These are phyloP conservation scores for Plasmopara muralis DNA, from an alignment of 352 stramenopile genomes.

Conservation along the genomic window DNA sequence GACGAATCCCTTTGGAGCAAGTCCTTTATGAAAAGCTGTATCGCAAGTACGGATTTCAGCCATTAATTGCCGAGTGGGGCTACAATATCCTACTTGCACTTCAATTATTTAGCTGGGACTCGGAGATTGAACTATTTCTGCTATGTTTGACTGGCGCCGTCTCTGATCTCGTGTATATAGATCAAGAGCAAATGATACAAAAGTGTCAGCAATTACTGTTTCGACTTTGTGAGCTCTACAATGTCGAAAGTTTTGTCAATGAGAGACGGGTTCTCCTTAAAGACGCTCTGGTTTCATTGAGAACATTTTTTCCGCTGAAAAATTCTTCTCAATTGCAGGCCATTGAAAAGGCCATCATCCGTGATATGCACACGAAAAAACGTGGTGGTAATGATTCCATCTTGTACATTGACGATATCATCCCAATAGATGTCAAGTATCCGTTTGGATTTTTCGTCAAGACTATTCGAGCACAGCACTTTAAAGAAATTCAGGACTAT, in stretches of 20 bases:
- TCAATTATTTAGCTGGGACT: conserved; percentile 63
- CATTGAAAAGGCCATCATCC: conserved; percentile 70
- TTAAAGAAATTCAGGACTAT: conserved; percentile 80
- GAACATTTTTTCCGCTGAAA: conserved; percentile 78
- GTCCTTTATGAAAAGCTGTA: conserved; percentile 72
- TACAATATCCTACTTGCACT: conserved; percentile 77
- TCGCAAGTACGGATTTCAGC: conserved; percentile 76
- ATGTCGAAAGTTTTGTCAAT: conserved; percentile 44
- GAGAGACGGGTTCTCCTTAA: conserved; percentile 60
- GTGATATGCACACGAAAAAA: conserved; percentile 77
- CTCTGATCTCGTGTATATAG: conserved; percentile 60
- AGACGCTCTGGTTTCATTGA: conserved; percentile 58
- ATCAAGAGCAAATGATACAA: conserved; percentile 63
- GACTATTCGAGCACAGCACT: conserved; percentile 71
- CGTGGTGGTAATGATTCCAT: conserved; percentile 60
- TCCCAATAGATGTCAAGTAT: conserved; percentile 40
- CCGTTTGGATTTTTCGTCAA: conserved; percentile 70
- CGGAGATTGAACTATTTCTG: conserved; percentile 74
- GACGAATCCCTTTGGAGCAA: conserved; percentile 45
- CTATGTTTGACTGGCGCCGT: conserved; percentile 61
- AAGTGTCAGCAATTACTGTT: conserved; percentile 45
- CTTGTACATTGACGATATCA: conserved; percentile 67
- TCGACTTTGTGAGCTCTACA: conserved; percentile 42
- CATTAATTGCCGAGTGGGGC: conserved; percentile 77
- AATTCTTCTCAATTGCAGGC: conserved; percentile 61